phyloP scores from a whole-genome alignment of 2,329 filamentous ascomycete species.

The Xylaria digitata region DNA sequence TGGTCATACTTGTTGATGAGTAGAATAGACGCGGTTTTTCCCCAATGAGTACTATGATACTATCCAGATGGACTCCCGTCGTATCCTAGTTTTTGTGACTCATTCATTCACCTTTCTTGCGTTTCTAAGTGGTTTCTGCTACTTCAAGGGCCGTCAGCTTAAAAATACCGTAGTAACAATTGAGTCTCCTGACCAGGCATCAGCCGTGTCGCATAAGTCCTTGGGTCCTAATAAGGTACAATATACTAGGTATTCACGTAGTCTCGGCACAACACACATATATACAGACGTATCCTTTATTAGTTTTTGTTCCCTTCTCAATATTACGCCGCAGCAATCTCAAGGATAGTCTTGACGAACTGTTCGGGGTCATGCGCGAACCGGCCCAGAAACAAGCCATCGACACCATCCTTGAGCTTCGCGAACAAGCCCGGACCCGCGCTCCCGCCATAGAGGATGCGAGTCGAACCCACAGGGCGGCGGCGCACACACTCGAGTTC shows the following conservation, averaged over 20 bases:
- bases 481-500: constrained; percentile 61
- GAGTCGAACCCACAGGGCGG: constrained; percentile 65
- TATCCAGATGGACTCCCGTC: neutral
- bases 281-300: too few relatives aligned
- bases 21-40: constrained; percentile 16
- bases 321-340: constrained; percentile 66
- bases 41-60: neutral
- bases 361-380: constrained; percentile 82
- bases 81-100: neutral
- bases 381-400: constrained; percentile 83
- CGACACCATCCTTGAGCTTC: constrained; percentile 74
- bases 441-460: constrained; percentile 85
- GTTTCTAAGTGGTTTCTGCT: neutral
- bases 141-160: neutral
- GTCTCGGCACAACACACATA: too few relatives aligned
- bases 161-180: neutral
- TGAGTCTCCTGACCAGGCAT: neutral
- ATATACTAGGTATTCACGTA: neutral
- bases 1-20: constrained; percentile 14
- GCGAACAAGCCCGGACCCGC: constrained; percentile 82
- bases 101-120: neutral
- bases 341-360: constrained; percentile 76
- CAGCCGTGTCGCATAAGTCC: too few relatives aligned
- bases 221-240: neutral
- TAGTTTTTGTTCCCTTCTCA: too few relatives aligned